phyloP scores from a whole-genome alignment of 495 filamentous ascomycete species.

The Neurospora discreta region DNA sequence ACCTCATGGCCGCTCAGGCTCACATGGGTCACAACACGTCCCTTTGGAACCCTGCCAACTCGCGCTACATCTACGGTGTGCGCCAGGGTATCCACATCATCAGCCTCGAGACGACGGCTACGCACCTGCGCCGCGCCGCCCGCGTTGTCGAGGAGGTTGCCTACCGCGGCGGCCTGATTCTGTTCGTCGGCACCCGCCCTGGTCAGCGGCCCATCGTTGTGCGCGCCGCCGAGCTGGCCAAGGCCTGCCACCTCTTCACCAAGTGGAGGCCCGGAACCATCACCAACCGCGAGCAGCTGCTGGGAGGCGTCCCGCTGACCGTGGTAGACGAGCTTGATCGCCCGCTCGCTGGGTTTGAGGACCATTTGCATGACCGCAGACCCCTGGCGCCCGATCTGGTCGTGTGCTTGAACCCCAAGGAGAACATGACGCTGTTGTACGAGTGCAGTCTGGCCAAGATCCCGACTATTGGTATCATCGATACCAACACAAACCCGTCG shows the following conservation, averaged over 20 bases:
- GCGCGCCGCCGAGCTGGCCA: constrained; percentile 63
- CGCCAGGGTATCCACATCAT: constrained; percentile 90
- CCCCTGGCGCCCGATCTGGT: constrained; percentile 81
- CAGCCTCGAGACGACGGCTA: constrained; percentile 72
- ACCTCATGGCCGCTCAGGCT: constrained; percentile 79
- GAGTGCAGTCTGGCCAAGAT: constrained; percentile 83
- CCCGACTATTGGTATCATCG: constrained; percentile 88
- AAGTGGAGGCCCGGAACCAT: constrained; percentile 88
- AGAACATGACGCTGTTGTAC: constrained; percentile 82
- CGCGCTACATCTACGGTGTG: constrained; percentile 89
- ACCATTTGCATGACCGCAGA: constrained; percentile 47
- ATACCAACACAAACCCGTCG: constrained; percentile 86
- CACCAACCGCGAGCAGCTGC: constrained; percentile 85
- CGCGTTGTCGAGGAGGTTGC: constrained; percentile 82
- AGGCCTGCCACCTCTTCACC: constrained; percentile 82
- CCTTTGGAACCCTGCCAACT: constrained; percentile 91
- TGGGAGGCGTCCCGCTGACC: constrained; percentile 52
- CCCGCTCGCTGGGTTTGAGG: constrained; percentile 52
- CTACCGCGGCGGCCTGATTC: constrained; percentile 68
- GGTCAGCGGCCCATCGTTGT: constrained; percentile 73
- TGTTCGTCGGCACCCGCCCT: constrained; percentile 79
- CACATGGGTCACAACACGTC: constrained; percentile 90
- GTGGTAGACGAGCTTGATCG: constrained; percentile 63
- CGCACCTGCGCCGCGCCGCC: constrained; percentile 80
- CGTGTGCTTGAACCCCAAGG: constrained; percentile 79